Base-by-base conservation (phyloP, 2,329 filamentous ascomycete species). In the Hymenoscyphus salicellus region DNA sequence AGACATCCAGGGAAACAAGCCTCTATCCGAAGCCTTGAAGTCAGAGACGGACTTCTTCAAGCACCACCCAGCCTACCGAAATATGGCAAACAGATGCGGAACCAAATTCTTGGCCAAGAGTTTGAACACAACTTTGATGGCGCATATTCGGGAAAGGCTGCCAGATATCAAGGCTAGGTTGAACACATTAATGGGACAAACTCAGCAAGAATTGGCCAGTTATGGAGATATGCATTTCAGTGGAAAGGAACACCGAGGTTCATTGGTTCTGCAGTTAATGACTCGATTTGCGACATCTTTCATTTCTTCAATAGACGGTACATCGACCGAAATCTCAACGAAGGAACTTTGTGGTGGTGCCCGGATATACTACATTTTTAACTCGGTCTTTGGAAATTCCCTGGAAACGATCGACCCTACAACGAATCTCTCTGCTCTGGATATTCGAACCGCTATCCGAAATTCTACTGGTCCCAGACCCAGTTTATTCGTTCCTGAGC, bases 111-210 rank as follows among this genome's bases (percentile, higher is more conserved):
- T 99, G 63, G 95, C 95, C 60, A 97, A 95, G 81, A 97, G 92
- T 16, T 84, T 99, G 67, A 99, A 98, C 78, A 89, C 89, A 55
- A 99, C 95, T 14, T 84, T 99, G 69, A 98, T 99, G 95, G 81
- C 88, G 26, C 95, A 99, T 75, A 99, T 99, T 75, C 90, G 95
- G 66, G 95, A 99, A 76, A 88, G 95, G 57, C 81, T 99, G 72
- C 95, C 95, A 33, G 95, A 99, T 77, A 99, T 99, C 82, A 99
- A 99, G 80, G 95, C 95, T 59, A 89, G 95, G 63, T 84, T 99
- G 67, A 99, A 99, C 78, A 99, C 95, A 0, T 82, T 99, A 60
- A 99, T 99, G 95, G 95, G 95, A n/a, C 95, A 99, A 79, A 98
- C 95, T 58, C 95, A 99, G 76, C 95, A 99, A 80, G 95, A 99